Percentiles rank a stretch among this genome's conserved stretches.
phyloP scores from a whole-genome alignment of 163 green algal species.

The Scenedesmus sp. region DNA sequence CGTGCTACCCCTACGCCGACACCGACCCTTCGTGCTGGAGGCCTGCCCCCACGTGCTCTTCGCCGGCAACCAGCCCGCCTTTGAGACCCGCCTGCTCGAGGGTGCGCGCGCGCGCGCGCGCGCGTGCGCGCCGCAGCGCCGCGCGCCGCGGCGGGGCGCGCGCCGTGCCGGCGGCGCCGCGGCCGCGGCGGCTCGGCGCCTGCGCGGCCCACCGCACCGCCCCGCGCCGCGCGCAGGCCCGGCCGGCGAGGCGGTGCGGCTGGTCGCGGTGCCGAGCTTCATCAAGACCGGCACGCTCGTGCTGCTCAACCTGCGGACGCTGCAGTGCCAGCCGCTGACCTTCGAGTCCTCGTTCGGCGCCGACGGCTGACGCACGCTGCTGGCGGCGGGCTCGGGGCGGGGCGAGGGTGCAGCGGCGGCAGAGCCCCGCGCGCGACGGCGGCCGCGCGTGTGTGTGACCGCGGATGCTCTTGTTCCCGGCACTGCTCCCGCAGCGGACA shows the following conservation, averaged over 20 bases:
- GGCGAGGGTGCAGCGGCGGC: no score
- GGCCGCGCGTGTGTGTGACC: not conserved
- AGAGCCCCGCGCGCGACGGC: not conserved
- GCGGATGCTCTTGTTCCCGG: no score
- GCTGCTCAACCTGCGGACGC: conserved; percentile 85
- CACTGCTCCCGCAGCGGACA: no score
- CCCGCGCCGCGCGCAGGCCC: conserved; percentile 34
- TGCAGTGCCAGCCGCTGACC: conserved; percentile 79
- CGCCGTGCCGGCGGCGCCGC: not conserved
- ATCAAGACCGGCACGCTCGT: conserved; percentile 71
- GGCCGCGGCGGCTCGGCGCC: not conserved
- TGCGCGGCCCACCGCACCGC: not conserved
- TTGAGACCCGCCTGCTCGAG: conserved; percentile 72
- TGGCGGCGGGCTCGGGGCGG: not conserved
- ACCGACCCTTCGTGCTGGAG: conserved; percentile 95
- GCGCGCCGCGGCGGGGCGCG: not conserved
- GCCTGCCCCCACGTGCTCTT: conserved; percentile 91
- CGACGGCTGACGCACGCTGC: not conserved
- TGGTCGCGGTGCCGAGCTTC: conserved; percentile 86
- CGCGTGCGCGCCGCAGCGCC: not conserved
- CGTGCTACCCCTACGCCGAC: conserved; percentile 90
- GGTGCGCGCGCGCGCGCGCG: conserved; percentile 33
- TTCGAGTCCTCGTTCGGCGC: conserved; percentile 58
- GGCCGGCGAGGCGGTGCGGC: conserved; percentile 56
- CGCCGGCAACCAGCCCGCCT: conserved; percentile 89